A percentile compares a stretch with the other conserved stretches of the same genome.
Conservation (phyloP, 345 rosid genomes). For the Punica granatum region DNA sequence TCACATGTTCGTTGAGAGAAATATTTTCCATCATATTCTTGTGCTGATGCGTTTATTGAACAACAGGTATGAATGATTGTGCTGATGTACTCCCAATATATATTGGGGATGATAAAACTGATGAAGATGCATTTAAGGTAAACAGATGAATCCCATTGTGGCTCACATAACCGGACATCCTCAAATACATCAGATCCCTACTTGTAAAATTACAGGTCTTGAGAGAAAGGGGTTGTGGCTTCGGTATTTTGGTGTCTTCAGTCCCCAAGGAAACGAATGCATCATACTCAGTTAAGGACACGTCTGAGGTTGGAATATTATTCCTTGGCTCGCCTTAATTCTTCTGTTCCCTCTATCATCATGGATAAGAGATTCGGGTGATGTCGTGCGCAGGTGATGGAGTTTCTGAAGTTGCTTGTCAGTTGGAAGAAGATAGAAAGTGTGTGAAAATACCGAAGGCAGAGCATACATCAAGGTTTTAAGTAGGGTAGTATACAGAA, state of each 20-base stretch:
- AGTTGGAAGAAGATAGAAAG: constrained; percentile 40
- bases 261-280: constrained; percentile 77
- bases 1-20: too few species aligned
- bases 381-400: constrained; percentile 53
- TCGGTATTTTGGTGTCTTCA: constrained; percentile 81
- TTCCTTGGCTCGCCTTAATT: not conserved
- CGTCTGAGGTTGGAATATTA: constrained; percentile 51
- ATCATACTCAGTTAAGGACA: constrained; percentile 62
- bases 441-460: constrained; percentile 2
- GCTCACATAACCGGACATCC: not conserved
- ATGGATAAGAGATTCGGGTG: not conserved
- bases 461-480: not conserved
- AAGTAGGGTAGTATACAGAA: not conserved
- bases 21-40: not conserved
- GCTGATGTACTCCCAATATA: constrained; percentile 73
- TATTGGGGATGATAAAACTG: constrained; percentile 80
- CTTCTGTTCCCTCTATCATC: not conserved
- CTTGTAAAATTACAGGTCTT: constrained; percentile 34
- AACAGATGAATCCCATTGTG: not conserved
- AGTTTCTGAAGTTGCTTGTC: constrained; percentile 65
- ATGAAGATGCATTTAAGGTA: constrained; percentile 97
- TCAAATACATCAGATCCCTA: not conserved
- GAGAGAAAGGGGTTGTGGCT: constrained; percentile 46
- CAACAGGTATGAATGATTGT: constrained; percentile 23
- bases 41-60: not conserved